A percentile compares a stretch with the other conserved stretches of the same genome.
These are phyloP conservation scores for Cladosporium halotolerans DNA, from an alignment of 2,329 filamentous ascomycete species.

Conservation along the genomic window DNA sequence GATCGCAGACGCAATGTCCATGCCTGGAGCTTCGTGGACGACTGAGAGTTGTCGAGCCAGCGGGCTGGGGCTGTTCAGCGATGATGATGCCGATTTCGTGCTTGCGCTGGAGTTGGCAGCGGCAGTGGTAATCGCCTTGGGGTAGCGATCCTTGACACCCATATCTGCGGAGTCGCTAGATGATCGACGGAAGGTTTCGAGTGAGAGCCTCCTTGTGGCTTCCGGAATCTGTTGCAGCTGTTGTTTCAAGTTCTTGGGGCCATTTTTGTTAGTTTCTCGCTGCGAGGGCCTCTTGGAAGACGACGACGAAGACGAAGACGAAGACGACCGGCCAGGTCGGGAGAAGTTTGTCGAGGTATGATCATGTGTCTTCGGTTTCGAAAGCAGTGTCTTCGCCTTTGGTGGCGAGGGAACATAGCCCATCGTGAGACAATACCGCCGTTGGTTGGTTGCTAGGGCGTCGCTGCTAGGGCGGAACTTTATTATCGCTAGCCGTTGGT, in stretches of 20 bases:
- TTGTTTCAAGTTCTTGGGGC: slow-evolving; percentile 14
- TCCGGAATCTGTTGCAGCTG: slow-evolving; percentile 17
- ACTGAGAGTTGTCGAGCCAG: slow-evolving; percentile 22
- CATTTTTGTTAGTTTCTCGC: slow-evolving; percentile 8
- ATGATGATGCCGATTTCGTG: slow-evolving; percentile 15
- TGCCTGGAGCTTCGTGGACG: slow-evolving; percentile 23
- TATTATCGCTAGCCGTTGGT: not conserved
- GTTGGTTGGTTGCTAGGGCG: slow-evolving; percentile 9
- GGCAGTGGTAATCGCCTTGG: slow-evolving; percentile 4
- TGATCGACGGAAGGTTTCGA: slow-evolving; percentile 3
- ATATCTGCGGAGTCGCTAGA: slow-evolving; percentile 9
- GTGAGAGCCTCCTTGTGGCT: slow-evolving; percentile 10
- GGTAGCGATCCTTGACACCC: slow-evolving; percentile 13
- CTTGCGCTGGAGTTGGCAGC: slow-evolving; percentile 10
- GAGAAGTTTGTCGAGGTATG: slow-evolving; percentile 1
- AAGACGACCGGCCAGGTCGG: not conserved
- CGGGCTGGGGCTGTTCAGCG: slow-evolving; percentile 15
- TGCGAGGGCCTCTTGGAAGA: slow-evolving; percentile 3
- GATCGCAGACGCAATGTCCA: slow-evolving; percentile 42
- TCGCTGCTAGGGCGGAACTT: not conserved
- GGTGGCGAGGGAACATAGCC: not conserved
- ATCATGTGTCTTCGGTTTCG: slow-evolving; percentile 10
- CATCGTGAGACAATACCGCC: not conserved
- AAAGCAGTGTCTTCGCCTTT: slow-evolving; percentile 4
- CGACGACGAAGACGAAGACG: slow-evolving; percentile 3